Evolutionary conservation across 2,329 filamentous ascomycete genomes (phyloP).

Genomic region (Aspergillus ibericus): DNA sequence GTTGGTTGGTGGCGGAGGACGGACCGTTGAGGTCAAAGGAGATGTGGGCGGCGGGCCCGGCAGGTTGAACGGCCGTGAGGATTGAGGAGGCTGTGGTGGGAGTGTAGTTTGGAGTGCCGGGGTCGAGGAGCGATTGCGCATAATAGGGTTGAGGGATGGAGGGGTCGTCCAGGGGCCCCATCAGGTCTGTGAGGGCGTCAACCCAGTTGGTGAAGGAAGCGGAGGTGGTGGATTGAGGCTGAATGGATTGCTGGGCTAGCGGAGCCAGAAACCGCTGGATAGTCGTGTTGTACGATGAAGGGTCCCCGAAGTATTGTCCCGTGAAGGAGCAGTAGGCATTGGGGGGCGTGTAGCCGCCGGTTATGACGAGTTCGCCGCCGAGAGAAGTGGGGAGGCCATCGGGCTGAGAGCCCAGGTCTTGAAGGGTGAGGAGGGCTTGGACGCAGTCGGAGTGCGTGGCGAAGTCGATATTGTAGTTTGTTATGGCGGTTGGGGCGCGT

Average conservation of each 20-base stretch:
- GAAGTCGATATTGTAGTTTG: slow-evolving; percentile 10
- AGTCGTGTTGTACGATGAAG: neutral
- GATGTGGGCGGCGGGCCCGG: neutral
- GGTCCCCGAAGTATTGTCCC: neutral
- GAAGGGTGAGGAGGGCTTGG: slow-evolving; percentile 6
- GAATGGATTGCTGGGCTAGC: neutral
- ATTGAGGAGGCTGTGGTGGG: neutral
- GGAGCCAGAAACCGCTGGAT: neutral
- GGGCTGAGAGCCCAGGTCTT: neutral
- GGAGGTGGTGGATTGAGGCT: neutral
- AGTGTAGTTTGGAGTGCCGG: neutral
- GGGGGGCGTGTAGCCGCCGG: neutral
- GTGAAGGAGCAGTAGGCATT: neutral
- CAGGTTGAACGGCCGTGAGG: neutral
- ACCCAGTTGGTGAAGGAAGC: slow-evolving; percentile 3
- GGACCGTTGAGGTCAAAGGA: neutral
- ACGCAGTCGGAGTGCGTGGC: slow-evolving; percentile 5
- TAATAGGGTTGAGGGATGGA: slow-evolving; percentile 9
- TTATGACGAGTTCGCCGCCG: neutral
- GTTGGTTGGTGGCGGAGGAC: neutral
- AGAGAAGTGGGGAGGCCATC: neutral
- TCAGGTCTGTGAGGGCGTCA: slow-evolving; percentile 9
- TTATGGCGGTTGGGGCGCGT: neutral
- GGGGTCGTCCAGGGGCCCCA: slow-evolving; percentile 7
- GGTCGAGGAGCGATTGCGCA: slow-evolving; percentile 7